Conservation (phyloP, 345 rosid genomes). For the Trapa bicornis region DNA sequence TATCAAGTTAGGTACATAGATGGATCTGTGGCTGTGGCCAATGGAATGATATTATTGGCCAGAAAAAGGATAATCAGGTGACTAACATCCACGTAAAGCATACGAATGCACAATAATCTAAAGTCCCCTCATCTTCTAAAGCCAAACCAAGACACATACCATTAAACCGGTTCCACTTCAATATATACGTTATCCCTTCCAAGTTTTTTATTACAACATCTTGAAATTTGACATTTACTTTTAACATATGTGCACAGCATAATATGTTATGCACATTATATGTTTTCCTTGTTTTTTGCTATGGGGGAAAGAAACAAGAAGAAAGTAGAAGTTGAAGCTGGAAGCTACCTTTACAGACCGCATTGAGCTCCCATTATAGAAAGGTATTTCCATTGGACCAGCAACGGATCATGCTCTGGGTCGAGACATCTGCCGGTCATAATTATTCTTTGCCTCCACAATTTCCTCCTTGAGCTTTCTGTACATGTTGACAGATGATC, state of each 20-base stretch:
- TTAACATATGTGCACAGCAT: too few relatives aligned
- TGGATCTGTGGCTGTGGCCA: too few relatives aligned
- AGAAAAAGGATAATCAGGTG: too few relatives aligned
- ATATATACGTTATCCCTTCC: neutral
- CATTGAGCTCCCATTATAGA: neutral
- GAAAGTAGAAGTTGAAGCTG: neutral
- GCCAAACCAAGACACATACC: too few relatives aligned
- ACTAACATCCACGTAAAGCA: too few relatives aligned
- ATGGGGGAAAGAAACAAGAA: neutral
- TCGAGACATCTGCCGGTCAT: slow-evolving; percentile 20
- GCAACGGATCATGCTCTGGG: neutral
- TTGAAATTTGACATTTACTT: neutral
- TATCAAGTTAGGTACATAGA: too few relatives aligned
- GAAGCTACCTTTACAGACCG: neutral
- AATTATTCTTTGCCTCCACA: slow-evolving; percentile 32
- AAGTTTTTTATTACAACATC: neutral
- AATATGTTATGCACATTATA: neutral
- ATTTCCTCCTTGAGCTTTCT: slow-evolving; percentile 34
- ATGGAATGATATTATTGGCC: too few relatives aligned
- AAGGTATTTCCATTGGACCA: neutral
- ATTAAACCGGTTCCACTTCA: too few relatives aligned
- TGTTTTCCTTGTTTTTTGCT: neutral
- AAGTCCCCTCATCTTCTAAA: neutral
- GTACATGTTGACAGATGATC: slow-evolving; percentile 43
- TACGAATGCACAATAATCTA: too few relatives aligned